Conservation (phyloP, 2,329 filamentous ascomycete genomes). For the Exserohilum rostratum region DNA sequence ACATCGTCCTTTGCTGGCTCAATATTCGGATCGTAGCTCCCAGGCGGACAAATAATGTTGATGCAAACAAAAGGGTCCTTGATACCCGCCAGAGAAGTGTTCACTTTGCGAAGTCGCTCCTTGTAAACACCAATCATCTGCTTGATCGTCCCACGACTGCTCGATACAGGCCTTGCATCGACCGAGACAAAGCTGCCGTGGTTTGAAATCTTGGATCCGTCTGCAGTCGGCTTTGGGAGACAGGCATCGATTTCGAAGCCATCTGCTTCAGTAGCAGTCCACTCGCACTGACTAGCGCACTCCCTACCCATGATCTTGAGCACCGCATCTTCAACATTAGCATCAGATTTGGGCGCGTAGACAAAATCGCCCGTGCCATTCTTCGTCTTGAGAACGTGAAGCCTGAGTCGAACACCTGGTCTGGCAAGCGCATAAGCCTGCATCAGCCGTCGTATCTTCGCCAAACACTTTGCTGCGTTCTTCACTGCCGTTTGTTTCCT, state of each 20-base stretch:
- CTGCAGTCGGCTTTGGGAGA: conserved; percentile 60
- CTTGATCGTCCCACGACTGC: conserved; percentile 62
- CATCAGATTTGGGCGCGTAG: conserved; percentile 63
- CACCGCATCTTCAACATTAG: conserved; percentile 63
- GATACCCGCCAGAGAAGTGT: conserved; percentile 33
- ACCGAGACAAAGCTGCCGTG: conserved; percentile 67
- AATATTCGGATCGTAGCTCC: conserved; percentile 74
- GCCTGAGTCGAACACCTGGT: conserved; percentile 64
- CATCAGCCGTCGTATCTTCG: conserved; percentile 65
- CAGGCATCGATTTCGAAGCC: conserved; percentile 62
- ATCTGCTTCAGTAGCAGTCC: conserved; percentile 42
- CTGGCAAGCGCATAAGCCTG: conserved; percentile 70
- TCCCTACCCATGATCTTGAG: conserved; percentile 67
- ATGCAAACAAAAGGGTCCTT: conserved; percentile 68
- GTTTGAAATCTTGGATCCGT: conserved; percentile 47
- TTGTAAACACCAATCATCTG: conserved; percentile 63
- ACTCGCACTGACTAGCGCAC: conserved; percentile 61
- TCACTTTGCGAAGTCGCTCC: conserved; percentile 51
- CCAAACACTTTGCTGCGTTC: conserved; percentile 62
- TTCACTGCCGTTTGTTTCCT: conserved; percentile 65
- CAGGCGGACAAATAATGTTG: conserved; percentile 65
- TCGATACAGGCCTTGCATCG: conserved; percentile 69
- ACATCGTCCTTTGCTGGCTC: conserved; percentile 76
- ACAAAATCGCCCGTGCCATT: conserved; percentile 62
- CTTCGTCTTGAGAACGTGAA: conserved; percentile 64